Conservation (phyloP, 495 filamentous ascomycete genomes). For the Aspergillus bridgeri region DNA sequence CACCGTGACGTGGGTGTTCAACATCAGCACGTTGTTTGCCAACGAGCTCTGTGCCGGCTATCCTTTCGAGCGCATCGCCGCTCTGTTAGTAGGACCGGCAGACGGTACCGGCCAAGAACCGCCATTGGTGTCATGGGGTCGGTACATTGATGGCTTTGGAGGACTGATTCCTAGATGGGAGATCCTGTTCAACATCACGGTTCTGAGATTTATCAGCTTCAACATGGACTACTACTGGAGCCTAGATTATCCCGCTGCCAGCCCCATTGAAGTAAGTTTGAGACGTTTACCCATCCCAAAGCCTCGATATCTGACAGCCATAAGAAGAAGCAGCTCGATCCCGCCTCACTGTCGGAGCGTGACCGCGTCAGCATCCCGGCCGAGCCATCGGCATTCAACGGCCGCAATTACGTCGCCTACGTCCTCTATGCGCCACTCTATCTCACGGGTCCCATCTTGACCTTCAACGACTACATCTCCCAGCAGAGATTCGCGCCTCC, state of each 20-base stretch:
- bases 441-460: conserved; percentile 87
- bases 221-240: conserved; percentile 98
- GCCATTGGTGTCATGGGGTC: conserved; percentile 54
- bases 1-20: conserved; percentile 87
- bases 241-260: conserved; percentile 58
- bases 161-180: conserved; percentile 88
- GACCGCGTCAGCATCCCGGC: conserved; percentile 80
- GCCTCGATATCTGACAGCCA: conserved; percentile 52
- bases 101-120: conserved; percentile 27
- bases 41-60: conserved; percentile 86
- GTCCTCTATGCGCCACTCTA: conserved; percentile 89
- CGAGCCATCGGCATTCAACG: conserved; percentile 60
- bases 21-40: conserved; percentile 78
- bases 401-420: conserved; percentile 87
- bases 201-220: conserved; percentile 90
- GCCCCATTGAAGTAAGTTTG: conserved; percentile 75
- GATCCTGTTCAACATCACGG: conserved; percentile 94
- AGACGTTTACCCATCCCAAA: conserved; percentile 3
- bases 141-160: conserved; percentile 68
- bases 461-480: conserved; percentile 97
- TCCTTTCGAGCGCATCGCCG: conserved; percentile 58
- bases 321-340: conserved; percentile 99
- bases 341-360: conserved; percentile 75
- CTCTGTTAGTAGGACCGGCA: conserved; percentile 42
- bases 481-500: conserved; percentile 71